Conservation (phyloP, 139 green algal genomes). For the Mesostigma viride region DNA sequence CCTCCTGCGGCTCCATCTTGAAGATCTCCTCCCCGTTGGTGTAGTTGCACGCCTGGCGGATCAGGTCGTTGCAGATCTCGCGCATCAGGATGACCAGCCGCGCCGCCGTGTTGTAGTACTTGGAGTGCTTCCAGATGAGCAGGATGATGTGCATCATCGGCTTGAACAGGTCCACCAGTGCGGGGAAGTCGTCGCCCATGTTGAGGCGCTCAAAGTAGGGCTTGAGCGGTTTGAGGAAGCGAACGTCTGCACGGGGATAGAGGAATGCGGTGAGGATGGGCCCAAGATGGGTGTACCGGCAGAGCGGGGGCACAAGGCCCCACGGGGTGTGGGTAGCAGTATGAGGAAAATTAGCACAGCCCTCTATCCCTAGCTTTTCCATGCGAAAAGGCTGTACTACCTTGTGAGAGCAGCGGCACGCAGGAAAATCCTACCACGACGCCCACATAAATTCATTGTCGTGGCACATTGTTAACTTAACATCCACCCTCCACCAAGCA, state of each 20-base stretch:
- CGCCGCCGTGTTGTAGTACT: constrained; percentile 61
- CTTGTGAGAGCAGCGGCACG: too few relatives aligned
- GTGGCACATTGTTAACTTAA: too few relatives aligned
- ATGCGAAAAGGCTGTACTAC: too few relatives aligned
- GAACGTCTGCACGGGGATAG: constrained; percentile 41
- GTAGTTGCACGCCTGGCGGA: constrained; percentile 43
- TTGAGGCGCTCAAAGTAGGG: constrained; percentile 69
- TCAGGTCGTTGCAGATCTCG: constrained; percentile 79
- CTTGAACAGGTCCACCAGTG: constrained; percentile 61
- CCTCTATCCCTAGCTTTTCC: too few relatives aligned
- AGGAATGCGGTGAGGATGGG: too few relatives aligned
- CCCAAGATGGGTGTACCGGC: too few relatives aligned
- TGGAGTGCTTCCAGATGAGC: constrained; percentile 80
- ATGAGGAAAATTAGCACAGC: too few relatives aligned
- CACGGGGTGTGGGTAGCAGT: too few relatives aligned
- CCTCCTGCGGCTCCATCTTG: constrained; percentile 54
- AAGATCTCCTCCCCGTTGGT: constrained; percentile 30
- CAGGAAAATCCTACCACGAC: too few relatives aligned
- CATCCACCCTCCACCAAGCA: too few relatives aligned
- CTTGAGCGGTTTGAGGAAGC: constrained; percentile 61
- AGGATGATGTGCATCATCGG: constrained; percentile 75
- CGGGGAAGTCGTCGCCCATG: constrained; percentile 63
- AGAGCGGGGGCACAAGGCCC: too few relatives aligned
- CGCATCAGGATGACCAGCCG: constrained; percentile 71
- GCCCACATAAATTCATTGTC: too few relatives aligned